Evolutionary conservation across 2,329 filamentous ascomycete genomes (phyloP).

Genomic region (Cladosporium sp.): DNA sequence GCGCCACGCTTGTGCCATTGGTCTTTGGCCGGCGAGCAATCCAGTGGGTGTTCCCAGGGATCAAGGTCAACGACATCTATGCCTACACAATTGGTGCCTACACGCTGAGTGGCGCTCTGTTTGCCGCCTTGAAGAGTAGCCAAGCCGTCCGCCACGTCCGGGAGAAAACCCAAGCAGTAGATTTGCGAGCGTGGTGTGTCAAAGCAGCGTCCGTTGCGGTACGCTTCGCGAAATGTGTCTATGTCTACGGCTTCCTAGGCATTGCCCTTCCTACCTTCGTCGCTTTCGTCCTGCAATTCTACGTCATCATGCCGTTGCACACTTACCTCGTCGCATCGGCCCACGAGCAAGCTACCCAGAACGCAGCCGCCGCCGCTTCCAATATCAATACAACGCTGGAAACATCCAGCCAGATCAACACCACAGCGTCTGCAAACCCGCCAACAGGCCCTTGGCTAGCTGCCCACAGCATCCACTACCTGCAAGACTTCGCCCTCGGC

Average conservation of each 20-base stretch:
- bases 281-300: constrained; percentile 80
- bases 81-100: constrained; percentile 92
- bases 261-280: constrained; percentile 80
- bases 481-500: constrained; percentile 93
- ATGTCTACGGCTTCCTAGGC: constrained; percentile 73
- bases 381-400: constrained; percentile 4
- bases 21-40: constrained; percentile 81
- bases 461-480: constrained; percentile 74
- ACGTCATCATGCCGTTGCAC: constrained; percentile 82
- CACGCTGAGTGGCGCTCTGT: constrained; percentile 68
- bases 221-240: constrained; percentile 59
- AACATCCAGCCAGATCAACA: not conserved
- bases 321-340: constrained; percentile 55
- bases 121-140: constrained; percentile 45
- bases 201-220: constrained; percentile 27
- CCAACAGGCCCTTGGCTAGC: constrained; percentile 31
- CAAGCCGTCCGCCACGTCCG: constrained; percentile 19
- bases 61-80: constrained; percentile 90
- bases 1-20: constrained; percentile 81
- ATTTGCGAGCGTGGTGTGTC: constrained; percentile 28
- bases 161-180: constrained; percentile 24
- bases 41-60: constrained; percentile 68
- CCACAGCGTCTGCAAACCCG: constrained; percentile 10
- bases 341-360: constrained; percentile 23
- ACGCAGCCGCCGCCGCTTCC: constrained; percentile 6